Conservation (phyloP, 1,139 yeast genomes). For the Lodderomyces orthopsilosis region DNA sequence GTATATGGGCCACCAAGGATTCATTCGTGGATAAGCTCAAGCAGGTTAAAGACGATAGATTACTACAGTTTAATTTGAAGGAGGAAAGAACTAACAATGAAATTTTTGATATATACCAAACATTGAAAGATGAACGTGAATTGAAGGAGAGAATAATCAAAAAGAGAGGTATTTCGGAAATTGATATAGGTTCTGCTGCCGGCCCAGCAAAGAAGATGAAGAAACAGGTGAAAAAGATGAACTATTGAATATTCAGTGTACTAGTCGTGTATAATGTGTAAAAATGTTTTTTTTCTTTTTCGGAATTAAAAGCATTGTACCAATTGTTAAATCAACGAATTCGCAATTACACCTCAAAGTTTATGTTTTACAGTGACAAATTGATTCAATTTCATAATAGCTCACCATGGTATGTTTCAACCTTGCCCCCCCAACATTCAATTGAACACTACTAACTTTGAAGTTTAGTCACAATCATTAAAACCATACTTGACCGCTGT, state of each 20-base stretch:
- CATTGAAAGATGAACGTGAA: constrained; percentile 2
- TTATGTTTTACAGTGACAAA: too few species aligned
- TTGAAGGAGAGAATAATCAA: background rate
- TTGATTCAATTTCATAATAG: background rate
- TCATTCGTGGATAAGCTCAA: constrained; percentile 20
- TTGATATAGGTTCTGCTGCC: background rate
- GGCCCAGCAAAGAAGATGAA: background rate
- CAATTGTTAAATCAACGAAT: background rate
- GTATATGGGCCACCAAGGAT: constrained; percentile 19
- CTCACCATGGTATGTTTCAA: constrained; percentile 8
- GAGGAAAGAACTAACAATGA: background rate
- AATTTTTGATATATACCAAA: constrained; percentile 2
- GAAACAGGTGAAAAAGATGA: constrained; percentile 1
- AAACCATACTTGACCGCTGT: constrained; percentile 95
- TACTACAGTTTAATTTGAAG: constrained; percentile 1
- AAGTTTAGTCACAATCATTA: constrained; percentile 86
- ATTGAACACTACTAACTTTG: constrained; percentile 2
- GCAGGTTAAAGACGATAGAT: constrained; percentile 26
- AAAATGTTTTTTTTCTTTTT: background rate
- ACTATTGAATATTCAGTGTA: background rate
- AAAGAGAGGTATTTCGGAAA: constrained; percentile 2
- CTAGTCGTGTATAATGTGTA: background rate
- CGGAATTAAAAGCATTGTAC: constrained; percentile 1
- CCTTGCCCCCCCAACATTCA: background rate
- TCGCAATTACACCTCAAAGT: background rate